Conservation (phyloP, 1,139 yeast genomes). For the Hemisphaericaspora xylanilytica region DNA sequence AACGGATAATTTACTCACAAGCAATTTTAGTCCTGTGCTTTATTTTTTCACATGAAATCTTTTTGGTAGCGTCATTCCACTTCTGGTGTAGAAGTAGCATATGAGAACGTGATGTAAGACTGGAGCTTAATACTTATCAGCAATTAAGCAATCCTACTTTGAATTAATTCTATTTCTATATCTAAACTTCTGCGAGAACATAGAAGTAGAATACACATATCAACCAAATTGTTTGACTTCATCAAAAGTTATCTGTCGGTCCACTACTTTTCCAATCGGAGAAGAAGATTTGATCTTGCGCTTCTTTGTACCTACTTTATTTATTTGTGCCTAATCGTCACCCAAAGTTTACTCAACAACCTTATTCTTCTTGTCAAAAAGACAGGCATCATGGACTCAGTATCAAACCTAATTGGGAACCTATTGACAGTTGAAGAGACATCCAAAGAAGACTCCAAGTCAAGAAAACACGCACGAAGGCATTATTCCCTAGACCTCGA, state of each 20-base stretch:
- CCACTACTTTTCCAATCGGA: neutral
- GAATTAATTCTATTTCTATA: no score
- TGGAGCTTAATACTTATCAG: no score
- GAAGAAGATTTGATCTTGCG: neutral
- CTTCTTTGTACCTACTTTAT: neutral
- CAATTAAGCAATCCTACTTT: no score
- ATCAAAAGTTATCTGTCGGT: neutral
- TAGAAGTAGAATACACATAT: neutral
- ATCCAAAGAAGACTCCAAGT: neutral
- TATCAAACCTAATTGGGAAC: slow-evolving; percentile 28
- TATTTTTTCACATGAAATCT: no score
- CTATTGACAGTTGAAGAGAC: slow-evolving; percentile 23
- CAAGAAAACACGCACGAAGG: neutral
- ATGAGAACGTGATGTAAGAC: no score
- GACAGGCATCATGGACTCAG: slow-evolving; percentile 25
- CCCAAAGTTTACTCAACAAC: neutral
- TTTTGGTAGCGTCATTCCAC: no score
- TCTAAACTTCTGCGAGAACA: no score
- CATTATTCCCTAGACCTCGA: slow-evolving; percentile 14
- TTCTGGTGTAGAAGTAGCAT: no score
- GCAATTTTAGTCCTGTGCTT: no score
- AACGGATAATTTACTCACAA: no score
- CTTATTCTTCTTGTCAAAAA: neutral
- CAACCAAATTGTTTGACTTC: neutral
- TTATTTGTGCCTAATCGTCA: neutral